These are phyloP conservation scores for Rhytidhysteron rufulum DNA, from an alignment of 2,329 filamentous ascomycete genomes.

Conservation along the genomic window DNA sequence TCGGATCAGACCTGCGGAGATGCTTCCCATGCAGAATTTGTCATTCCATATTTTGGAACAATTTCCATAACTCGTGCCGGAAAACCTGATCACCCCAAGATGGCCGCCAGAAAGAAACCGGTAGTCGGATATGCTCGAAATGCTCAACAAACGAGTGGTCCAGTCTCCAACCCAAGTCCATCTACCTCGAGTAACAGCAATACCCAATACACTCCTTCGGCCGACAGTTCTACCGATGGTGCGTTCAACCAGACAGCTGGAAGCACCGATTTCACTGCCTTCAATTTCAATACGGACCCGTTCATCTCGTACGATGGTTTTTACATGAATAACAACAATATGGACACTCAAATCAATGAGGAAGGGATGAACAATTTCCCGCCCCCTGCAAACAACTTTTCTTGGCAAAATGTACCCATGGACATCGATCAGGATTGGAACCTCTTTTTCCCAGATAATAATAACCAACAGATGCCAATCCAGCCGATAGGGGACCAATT, in stretches of 20 bases:
- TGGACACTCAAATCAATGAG: conserved; percentile 23
- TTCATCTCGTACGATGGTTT: conserved; percentile 36
- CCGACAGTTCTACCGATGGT: conserved; percentile 5
- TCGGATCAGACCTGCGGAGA: conserved; percentile 2
- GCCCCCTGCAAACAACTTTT: conserved; percentile 32
- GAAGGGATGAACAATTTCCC: conserved; percentile 28
- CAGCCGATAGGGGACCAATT: conserved; percentile 10
- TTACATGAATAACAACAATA: conserved; percentile 26
- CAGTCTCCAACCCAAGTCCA: conserved; percentile 5
- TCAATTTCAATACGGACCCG: conserved; percentile 21
- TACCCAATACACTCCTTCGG: conserved; percentile 9
- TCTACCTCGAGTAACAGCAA: conserved; percentile 5
- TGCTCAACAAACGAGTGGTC: too few species aligned
- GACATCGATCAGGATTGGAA: conserved; percentile 37
- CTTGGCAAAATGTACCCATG: conserved; percentile 38
- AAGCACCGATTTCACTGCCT: conserved; percentile 16
- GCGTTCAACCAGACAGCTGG: conserved; percentile 5
- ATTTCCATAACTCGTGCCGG: conserved; percentile 33
- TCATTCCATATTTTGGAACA: conserved; percentile 42
- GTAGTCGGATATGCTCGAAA: too few species aligned
- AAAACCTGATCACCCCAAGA: conserved; percentile 2
- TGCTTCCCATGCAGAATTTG: conserved; percentile 21
- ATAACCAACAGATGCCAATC: conserved; percentile 6
- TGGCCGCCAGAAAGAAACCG: too few species aligned
- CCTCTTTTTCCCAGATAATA: conserved; percentile 39